Evolutionary conservation across 257 asterid genomes (phyloP).

Genomic region (Voacanga thouarsii): DNA sequence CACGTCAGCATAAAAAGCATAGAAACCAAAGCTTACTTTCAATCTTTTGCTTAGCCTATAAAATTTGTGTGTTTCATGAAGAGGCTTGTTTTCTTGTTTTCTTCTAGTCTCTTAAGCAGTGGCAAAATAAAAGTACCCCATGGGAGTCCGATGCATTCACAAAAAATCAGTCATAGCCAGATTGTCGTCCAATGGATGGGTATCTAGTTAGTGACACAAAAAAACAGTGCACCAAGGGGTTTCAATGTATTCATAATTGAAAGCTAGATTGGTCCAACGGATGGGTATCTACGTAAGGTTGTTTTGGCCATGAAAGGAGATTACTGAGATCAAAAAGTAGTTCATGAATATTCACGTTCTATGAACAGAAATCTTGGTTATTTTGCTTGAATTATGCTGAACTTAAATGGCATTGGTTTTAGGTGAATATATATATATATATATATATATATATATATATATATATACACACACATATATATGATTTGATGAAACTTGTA

Average conservation of each 20-base stretch:
- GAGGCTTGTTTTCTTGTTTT: neutral
- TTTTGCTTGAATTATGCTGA: neutral
- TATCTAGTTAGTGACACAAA: neutral
- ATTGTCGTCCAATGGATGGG: neutral
- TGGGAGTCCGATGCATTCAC: too few relatives aligned
- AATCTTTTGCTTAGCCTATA: neutral
- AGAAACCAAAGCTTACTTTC: neutral
- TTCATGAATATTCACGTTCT: too few relatives aligned
- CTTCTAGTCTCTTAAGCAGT: neutral
- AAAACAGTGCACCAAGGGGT: neutral
- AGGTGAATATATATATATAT: too few relatives aligned
- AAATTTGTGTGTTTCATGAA: neutral
- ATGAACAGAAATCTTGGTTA: too few relatives aligned
- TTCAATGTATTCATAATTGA: neutral
- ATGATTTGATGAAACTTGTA: neutral
- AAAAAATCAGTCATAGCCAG: neutral
- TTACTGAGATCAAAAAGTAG: too few relatives aligned
- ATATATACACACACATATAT: too few relatives aligned
- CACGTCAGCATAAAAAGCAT: neutral
- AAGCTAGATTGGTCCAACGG: neutral
- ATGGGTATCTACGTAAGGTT: neutral
- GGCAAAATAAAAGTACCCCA: neutral
- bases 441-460: too few relatives aligned
- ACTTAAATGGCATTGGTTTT: neutral
- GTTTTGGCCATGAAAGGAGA: neutral